phyloP scores from a whole-genome alignment of 148 eudicot species.

The Heliamphora exappendiculata region DNA sequence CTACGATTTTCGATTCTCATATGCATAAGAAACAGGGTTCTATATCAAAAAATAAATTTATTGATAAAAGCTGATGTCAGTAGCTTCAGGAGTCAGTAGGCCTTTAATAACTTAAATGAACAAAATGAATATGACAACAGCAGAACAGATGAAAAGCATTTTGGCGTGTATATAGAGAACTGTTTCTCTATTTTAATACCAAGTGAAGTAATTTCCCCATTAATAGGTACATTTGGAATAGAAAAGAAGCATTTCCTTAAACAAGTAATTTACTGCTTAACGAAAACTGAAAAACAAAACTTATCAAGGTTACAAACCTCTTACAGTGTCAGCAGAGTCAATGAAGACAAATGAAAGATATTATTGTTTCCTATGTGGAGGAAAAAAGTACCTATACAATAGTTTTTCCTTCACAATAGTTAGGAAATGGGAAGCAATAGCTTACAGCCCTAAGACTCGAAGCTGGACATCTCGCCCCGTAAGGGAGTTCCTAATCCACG shows the following conservation, averaged over 20 bases:
- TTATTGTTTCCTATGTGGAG: neutral
- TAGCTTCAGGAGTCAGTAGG: neutral
- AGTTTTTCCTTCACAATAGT: too few species aligned
- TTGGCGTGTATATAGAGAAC: neutral
- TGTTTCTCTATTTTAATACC: neutral
- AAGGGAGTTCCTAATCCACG: too few species aligned
- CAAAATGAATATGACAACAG: neutral
- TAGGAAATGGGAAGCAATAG: too few species aligned
- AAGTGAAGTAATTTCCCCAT: neutral
- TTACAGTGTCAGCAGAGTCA: neutral
- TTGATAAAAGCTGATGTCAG: neutral
- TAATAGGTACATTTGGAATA: neutral
- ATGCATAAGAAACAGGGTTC: neutral
- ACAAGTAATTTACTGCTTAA: neutral
- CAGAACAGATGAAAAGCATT: neutral
- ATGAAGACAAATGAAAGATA: neutral
- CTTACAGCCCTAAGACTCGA: too few species aligned
- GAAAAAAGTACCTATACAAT: neutral
- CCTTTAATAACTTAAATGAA: neutral
- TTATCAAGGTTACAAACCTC: neutral
- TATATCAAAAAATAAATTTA: neutral
- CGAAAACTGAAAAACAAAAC: neutral
- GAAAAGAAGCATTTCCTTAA: neutral
- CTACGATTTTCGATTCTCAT: neutral
- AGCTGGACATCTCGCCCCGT: too few species aligned